These are phyloP conservation scores for Warburgia ugandensis DNA, from an alignment of 164 flowering plant genomes.

Conservation along the genomic window DNA sequence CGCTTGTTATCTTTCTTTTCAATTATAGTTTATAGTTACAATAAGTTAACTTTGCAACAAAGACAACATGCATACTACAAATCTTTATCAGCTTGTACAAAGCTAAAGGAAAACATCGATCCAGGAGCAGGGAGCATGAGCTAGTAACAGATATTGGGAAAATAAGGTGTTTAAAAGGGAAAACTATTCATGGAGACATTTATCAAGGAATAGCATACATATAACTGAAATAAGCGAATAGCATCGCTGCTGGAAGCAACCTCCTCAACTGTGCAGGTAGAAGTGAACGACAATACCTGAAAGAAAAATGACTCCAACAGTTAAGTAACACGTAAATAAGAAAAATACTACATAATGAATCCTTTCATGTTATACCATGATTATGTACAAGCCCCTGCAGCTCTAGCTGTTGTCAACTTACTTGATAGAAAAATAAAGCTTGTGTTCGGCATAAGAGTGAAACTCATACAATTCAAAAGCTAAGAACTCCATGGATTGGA, in stretches of 20 bases:
- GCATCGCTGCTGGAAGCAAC: slow-evolving; percentile 76
- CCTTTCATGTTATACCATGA: no score
- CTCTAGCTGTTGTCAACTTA: slow-evolving; percentile 78
- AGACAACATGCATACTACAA: no score
- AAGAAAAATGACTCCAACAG: no score
- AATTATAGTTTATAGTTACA: no score
- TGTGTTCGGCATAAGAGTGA: not conserved
- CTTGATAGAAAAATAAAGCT: slow-evolving; percentile 29
- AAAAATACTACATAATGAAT: no score
- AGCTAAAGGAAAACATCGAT: no score
- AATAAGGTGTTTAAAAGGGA: not conserved
- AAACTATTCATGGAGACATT: not conserved
- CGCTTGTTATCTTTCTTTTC: no score
- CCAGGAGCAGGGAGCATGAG: not conserved
- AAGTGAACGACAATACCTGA: slow-evolving; percentile 56
- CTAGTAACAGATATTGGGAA: not conserved
- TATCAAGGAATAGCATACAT: slow-evolving; percentile 31
- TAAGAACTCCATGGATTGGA: slow-evolving; percentile 3
- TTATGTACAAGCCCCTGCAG: slow-evolving; percentile 63
- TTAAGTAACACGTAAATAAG: no score
- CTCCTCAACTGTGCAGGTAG: slow-evolving; percentile 69
- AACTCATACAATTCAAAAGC: not conserved
- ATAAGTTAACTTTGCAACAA: no score
- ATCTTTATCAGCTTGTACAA: no score
- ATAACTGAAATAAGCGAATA: slow-evolving; percentile 72